A percentile compares a stretch with the other conserved stretches of the same genome.
phyloP scores from a whole-genome alignment of 192 early-diverging fungal genomes.

The Linnemannia zychae region DNA sequence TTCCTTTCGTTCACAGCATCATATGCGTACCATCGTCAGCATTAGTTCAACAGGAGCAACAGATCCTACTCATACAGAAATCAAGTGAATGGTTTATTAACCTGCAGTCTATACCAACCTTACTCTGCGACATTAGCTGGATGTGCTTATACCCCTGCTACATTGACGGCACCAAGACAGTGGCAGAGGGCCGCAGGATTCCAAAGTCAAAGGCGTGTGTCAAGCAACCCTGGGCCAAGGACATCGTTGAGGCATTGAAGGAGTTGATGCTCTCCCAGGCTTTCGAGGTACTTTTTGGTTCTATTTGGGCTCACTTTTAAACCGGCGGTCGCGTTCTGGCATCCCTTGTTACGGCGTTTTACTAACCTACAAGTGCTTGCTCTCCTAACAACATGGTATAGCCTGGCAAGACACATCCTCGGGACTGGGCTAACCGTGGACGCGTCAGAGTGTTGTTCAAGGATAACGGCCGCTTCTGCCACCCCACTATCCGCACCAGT shows the following conservation, averaged over 20 bases:
- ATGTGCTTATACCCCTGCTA: slow-evolving; percentile 81
- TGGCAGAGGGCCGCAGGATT: slow-evolving; percentile 74
- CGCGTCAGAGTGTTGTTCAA: slow-evolving; percentile 76
- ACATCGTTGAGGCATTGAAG: slow-evolving; percentile 74
- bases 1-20: too few species aligned
- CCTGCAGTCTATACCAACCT: background rate
- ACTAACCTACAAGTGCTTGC: too few species aligned
- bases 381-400: background rate
- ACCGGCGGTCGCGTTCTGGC: background rate
- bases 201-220: slow-evolving; percentile 62
- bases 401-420: slow-evolving; percentile 74
- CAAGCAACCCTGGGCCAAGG: slow-evolving; percentile 71
- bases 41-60: background rate
- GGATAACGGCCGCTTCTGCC: slow-evolving; percentile 59
- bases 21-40: too few species aligned
- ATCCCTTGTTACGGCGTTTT: background rate
- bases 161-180: slow-evolving; percentile 72
- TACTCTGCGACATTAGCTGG: slow-evolving; percentile 60
- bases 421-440: slow-evolving; percentile 79
- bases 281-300: slow-evolving; percentile 66
- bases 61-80: background rate
- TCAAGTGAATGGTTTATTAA: background rate
- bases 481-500: slow-evolving; percentile 63
- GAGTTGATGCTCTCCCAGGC: slow-evolving; percentile 70
- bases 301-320: background rate